Base-by-base conservation (phyloP, 495 filamentous ascomycete species). In the Clavariopsis aquatica region DNA sequence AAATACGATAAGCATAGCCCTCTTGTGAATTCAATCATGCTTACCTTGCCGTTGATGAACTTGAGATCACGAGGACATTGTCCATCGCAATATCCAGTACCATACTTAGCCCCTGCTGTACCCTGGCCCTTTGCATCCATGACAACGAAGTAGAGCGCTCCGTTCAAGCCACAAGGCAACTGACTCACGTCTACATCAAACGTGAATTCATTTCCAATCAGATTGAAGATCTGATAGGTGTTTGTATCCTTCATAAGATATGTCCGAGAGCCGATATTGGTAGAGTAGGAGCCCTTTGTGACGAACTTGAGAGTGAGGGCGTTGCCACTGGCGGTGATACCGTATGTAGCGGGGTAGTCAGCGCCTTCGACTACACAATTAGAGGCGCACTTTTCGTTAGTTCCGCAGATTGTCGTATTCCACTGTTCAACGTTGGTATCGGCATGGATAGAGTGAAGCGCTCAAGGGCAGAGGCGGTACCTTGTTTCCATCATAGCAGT, bases 51-150 rank as follows among this genome's bases (percentile, higher is more conserved):
- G 64, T 85, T 84, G 56, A 86, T 80, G 70, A 81, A 89, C 19
- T 82, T 75, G 19, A 72, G 71, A n/a, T 76, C 74, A 36, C 71
- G 67, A 0, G 77, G 79, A 73, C 87, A 89, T 68, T 89, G 87
- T 8, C 85, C 81, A 72, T 89, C 87, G 70, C 87, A 90, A 76
- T 90, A 89, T 0, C 86, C 58, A 34, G 58, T 85, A n/a, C 86
- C 87, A 74, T 87, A 89, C 19, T 77, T 72, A 12, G 86, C 84
- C 22, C 86, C 85, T 6, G 83, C 84, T n/a, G 81, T 77, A 73
- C 87, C 89, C 34, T 51, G 55, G 51, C 82, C 70, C 9, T 74
- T 69, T 64, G 75, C 79, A 53, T 77, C 66, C 85, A 89, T 89
- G 72, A 86, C 82, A 23, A 82, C 81, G 45, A 89, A 78, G 72